Evolutionary conservation across 2,329 filamentous ascomycete genomes (phyloP).

Genomic region (Colletotrichum euphorbiae): DNA sequence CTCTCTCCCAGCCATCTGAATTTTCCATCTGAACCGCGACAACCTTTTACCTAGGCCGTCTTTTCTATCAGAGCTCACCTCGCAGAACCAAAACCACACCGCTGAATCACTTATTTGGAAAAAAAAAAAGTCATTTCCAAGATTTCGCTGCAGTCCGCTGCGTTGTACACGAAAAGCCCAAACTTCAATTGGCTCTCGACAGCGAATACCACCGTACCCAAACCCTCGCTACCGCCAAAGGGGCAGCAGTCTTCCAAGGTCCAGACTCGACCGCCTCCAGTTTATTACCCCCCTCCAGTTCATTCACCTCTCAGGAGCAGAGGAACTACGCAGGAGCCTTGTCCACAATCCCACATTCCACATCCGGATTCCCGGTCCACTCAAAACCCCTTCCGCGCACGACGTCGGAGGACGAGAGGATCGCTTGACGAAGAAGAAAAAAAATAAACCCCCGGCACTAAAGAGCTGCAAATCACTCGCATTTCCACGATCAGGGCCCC

Average conservation of each 20-base stretch:
- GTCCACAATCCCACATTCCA: conserved; percentile 24
- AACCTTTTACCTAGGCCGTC: too few species aligned
- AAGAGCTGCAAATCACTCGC: conserved; percentile 11
- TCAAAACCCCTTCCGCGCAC: not conserved
- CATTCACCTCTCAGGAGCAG: conserved; percentile 2
- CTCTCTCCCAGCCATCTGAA: not conserved
- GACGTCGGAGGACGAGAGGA: not conserved
- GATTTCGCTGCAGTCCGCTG: not conserved
- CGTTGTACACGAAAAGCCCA: not conserved
- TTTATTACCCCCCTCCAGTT: not conserved
- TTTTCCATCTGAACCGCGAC: not conserved
- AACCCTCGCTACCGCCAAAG: conserved; percentile 14
- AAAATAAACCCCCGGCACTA: conserved; percentile 23
- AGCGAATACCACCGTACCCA: not conserved
- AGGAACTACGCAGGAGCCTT: not conserved
- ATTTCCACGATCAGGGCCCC: not conserved
- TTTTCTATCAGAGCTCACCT: not conserved
- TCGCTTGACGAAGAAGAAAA: too few species aligned
- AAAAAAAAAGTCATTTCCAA: not conserved
- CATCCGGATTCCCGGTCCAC: conserved; percentile 27
- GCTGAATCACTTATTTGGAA: too few species aligned
- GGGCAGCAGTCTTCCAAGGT: not conserved
- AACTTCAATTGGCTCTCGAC: not conserved
- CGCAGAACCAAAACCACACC: not conserved
- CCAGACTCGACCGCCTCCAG: not conserved